Base-by-base conservation (phyloP, 305 asterid genomes). In the Fraxinus nigra region DNA sequence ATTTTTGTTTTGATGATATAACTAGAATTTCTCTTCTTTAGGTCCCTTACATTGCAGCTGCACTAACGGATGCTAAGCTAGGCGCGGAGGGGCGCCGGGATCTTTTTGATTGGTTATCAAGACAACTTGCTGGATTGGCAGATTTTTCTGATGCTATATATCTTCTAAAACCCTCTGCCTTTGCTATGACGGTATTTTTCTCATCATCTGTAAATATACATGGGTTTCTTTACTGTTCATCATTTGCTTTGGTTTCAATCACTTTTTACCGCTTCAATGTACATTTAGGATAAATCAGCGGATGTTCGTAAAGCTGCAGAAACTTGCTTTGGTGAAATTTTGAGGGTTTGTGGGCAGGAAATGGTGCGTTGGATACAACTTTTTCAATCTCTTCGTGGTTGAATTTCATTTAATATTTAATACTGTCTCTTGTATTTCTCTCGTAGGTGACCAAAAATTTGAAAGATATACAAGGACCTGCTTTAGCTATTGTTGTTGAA, bases 271-370 rank as follows among this genome's bases (percentile, higher is more conserved):
- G 43, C 54, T 59, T 77, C 81, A 81, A 85, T 81, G 40, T 59
- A 37, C 76, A 80, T 74, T 69, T 89, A 97, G 98, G 99, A 97
- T 86, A 97, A 97, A 88, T 95, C 99, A 30, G 98, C 97, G n/a
- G 99, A 97, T 91, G 99, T 97, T 84, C 97, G 99, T 85, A 95
- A 95, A 87, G 97, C 98, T 43, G 98, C 99, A 48, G 99, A 97
- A 92, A 84, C 90, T 24, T 97, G 94, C 88, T 95, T 97, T 85
- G 87, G 84, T 88, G 98, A 95, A 86, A 85, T 97, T 79, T 65
- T 95, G 87, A 90, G 97, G 89, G 93, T 95, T 82, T 95, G 99
- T 85, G 99, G 99, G 72, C 97, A 90, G 75, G 99, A 95, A 88
- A 85, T 85, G 98, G 99, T 97, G 89, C 18, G 87, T 74, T 13